A percentile compares a stretch with the other conserved stretches of the same genome.
Conservation (phyloP, 208 protist species). For the Leishmania gerbilli region DNA sequence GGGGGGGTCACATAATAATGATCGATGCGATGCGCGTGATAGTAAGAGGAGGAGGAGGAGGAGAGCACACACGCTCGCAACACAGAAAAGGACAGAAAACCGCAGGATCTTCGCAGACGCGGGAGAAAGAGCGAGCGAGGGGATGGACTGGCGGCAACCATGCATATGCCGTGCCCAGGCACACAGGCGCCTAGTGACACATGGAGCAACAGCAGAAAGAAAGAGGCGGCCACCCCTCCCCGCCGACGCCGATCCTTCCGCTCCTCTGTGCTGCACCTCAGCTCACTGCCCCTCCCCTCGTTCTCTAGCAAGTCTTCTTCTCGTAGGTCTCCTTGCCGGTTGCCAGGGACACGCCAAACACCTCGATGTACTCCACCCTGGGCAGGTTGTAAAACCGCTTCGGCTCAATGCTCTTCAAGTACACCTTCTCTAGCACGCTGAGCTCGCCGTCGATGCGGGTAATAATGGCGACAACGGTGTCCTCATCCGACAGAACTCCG, state of each 20-base stretch:
- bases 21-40: not conserved
- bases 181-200: not conserved
- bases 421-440: slow-evolving; percentile 62
- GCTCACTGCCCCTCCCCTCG: not conserved
- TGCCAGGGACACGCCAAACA: slow-evolving; percentile 60
- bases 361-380: slow-evolving; percentile 77
- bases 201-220: not conserved
- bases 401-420: slow-evolving; percentile 72
- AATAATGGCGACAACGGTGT: slow-evolving; percentile 54
- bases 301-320: slow-evolving; percentile 38
- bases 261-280: not conserved
- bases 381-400: slow-evolving; percentile 82
- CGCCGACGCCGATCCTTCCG: not conserved
- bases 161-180: not conserved
- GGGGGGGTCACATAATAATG: not conserved
- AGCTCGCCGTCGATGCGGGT: slow-evolving; percentile 42
- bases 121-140: not conserved
- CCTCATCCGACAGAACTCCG: slow-evolving; percentile 19
- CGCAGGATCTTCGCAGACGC: not conserved
- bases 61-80: not conserved
- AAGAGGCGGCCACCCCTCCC: not conserved
- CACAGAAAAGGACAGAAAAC: not conserved
- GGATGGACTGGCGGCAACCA: not conserved
- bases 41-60: not conserved
- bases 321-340: slow-evolving; percentile 61